Evolutionary conservation across 2,329 filamentous ascomycete genomes (phyloP), one percentile per base, ranked within the genome.

Genomic region (Microcera coccophila): DNA sequence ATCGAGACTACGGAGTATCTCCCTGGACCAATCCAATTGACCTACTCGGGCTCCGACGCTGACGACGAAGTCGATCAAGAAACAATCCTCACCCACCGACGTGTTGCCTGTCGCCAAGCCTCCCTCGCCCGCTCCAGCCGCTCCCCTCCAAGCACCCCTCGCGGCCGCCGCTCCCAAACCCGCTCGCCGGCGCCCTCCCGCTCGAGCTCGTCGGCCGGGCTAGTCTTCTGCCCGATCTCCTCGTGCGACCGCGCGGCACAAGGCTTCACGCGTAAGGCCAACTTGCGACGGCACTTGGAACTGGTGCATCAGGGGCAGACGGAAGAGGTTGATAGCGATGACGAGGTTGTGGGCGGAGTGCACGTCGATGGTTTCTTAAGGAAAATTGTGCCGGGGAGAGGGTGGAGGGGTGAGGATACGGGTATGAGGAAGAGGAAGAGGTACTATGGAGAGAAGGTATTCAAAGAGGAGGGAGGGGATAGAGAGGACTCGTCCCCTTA

Each of bases 341-440:
- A 74, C 43, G 78, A 81, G 54, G 74, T 80, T 54, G 52, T 72
- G 8, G 84, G 82, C 1, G 82, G 72, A 0, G 79, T 87, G 16
- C 84, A 87, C 53, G 74, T 80, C 2, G 84, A 88, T 60, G 80
- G 84, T 0, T 88, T 85, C 55, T 52, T 88, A 53, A 69, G 71
- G 56, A 74, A 76, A 4, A 72, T 87, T 39, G 65, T 68, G 44
- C 62, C 68, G 1, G 64, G 70, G 5, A 64, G 57, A 33, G 76
- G 75, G 0, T 79, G 75, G 76, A 62, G 72, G 31, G 68, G 61
- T 2, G 63, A 60, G 24, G 68, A 71, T 24, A 42, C 45, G 3
- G 43, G 40, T 2, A 44, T 48, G 36, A 57, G 62, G 37, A 64
- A 55, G 52, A 55, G 58, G 41, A 62, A 60, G 53, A 54, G 54